Base-by-base conservation (phyloP, 805 yeast genomes). In the Wickerhamiella alocasiicola region DNA sequence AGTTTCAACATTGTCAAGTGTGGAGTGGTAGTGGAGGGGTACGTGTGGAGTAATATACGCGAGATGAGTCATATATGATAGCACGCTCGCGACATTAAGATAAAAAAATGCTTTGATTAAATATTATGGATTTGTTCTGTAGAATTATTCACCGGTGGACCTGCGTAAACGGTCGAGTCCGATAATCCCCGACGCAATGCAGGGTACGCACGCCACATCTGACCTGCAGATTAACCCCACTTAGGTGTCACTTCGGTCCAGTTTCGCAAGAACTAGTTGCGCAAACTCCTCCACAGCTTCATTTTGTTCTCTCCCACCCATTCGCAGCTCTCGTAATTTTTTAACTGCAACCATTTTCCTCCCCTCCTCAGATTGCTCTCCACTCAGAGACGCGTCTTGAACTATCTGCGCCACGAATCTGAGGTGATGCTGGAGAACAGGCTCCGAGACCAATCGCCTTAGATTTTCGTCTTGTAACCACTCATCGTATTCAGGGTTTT, bases 201-300 rank as follows among this genome's bases (percentile, higher is more conserved):
- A n/a, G n/a, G n/a, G n/a, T n/a, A n/a, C n/a, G n/a, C n/a, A n/a
- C n/a, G n/a, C n/a, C n/a, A n/a, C n/a, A n/a, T n/a, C n/a, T n/a
- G n/a, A 23, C 26, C 26, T 23, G 26, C 26, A 23, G 11, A 11
- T 23, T 23, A 7, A 7, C 26, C 26, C 7, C 26, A 23, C 26
- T 23, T 7, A n/a, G n/a, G n/a, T n/a, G n/a, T n/a, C n/a, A 23
- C 26, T 7, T 23, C 26, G 11, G n/a, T n/a, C 18, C 15, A 13
- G 4, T 4, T 24, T 29, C 19, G 11, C 27, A 17, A 37, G 9
- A 13, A 49, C 44, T 5, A 20, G 5, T 9, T 54, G 55, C 12
- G 76, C 71, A 56, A 81, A 80, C 49, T 80, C 88, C 54, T 81
- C 87, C 3, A 82, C 74, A 18, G 76, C 57, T 46, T 64, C 73